Evolutionary conservation across 176 grass and related monocot species (phyloP), one percentile per base, ranked within the genome.

Genomic region (Carex parvula): DNA sequence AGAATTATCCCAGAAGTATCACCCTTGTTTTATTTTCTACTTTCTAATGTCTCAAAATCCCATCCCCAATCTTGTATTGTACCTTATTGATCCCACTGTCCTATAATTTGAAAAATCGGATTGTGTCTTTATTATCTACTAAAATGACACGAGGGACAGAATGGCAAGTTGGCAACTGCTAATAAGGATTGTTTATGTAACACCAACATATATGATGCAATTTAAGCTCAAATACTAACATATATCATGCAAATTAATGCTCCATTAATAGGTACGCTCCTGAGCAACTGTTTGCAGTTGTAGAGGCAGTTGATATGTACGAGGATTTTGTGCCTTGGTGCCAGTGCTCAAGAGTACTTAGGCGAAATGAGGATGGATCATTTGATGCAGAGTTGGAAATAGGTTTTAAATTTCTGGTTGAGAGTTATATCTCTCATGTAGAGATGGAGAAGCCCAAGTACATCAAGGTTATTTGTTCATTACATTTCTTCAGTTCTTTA

Each of bases 301-400:
- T 95, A 6, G 91, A 90, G 0, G 88, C 93, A 1, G 96, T 95
- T 17, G 96, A 99, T 79, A 84, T 99, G 77, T 99, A 99, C 3
- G 96, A 99, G 85, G 96, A 95, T 86, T 99, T 99, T 3, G 85
- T 99, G 30, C 96, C 96, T 1, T 99, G 96, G 96, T 99, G 96
- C 85, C 96, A 95, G 85, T 86, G 83, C 4, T 99, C 96, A 35
- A 92, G 83, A 84, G 79, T 99, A 44, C 59, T 93, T 35, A 89
- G 87, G 79, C 81, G 88, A 14, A n/a, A 94, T 7, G 84, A 86
- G 3, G 58, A 94, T 10, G 87, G 89, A 9, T 92, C 96, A 0
- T 92, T 94, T 63, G 89, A 99, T 80, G 96, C 96, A n/a, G 96
- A 99, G 85, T 86, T 99, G 18, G 91, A 99, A 88, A 95, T 99